A percentile compares a stretch with the other conserved stretches of the same genome.
Evolutionary conservation across 1,284 basidiomycete genomes (phyloP).

Genomic region (Ceraceosorus bombacis): DNA sequence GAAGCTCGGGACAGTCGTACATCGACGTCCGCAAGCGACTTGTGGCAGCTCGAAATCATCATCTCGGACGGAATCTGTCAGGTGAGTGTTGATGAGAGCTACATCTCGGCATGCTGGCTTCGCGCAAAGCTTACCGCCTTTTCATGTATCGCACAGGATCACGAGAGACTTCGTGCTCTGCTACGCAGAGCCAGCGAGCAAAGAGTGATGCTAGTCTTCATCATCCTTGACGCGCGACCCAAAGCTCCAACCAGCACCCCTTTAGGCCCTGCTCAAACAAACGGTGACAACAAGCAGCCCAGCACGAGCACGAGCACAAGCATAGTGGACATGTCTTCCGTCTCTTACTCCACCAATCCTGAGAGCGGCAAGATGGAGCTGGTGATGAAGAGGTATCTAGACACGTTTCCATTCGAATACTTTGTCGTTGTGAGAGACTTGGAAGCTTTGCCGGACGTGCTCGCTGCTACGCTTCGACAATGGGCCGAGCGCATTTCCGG

Average conservation of each 20-base stretch:
- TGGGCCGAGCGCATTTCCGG: conserved; percentile 51
- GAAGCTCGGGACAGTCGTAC: conserved; percentile 47
- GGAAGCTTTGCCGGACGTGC: conserved; percentile 81
- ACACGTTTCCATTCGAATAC: conserved; percentile 97
- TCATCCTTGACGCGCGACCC: conserved; percentile 73
- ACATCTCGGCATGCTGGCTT: background rate
- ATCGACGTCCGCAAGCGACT: conserved; percentile 57
- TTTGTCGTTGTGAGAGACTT: conserved; percentile 87
- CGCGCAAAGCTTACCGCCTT: background rate
- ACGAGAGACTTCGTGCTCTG: conserved; percentile 70
- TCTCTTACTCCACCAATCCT: conserved; percentile 66
- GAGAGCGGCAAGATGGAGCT: conserved; percentile 68
- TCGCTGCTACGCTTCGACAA: conserved; percentile 84
- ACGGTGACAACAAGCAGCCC: conserved; percentile 49
- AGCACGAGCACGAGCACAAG: conserved; percentile 55
- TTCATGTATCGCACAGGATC: conserved; percentile 55
- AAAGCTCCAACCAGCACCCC: background rate
- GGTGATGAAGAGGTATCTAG: conserved; percentile 74
- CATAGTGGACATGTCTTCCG: conserved; percentile 87
- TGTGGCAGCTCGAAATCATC: conserved; percentile 98
- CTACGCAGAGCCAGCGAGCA: conserved; percentile 82
- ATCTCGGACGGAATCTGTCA: conserved; percentile 98
- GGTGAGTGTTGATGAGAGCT: conserved; percentile 3
- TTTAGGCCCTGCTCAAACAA: background rate
- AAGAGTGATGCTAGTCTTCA: conserved; percentile 91